These are phyloP conservation scores for Ceriops decandra DNA, from an alignment of 345 rosid genomes.

Conservation along the genomic window DNA sequence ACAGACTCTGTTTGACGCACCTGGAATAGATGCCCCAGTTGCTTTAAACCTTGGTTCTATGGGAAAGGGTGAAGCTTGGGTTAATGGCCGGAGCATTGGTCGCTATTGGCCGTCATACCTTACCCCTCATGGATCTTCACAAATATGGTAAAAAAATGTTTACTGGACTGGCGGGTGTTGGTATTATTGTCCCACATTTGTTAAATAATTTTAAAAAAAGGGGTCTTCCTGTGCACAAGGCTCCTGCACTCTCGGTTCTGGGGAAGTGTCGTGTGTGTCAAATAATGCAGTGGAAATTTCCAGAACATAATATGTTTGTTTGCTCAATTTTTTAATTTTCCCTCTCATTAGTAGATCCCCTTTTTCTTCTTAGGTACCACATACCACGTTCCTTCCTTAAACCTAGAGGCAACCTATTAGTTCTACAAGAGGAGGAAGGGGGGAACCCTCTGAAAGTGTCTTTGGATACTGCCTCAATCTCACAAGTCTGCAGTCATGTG, in stretches of 20 bases:
- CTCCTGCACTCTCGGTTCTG: background rate
- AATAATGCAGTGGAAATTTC: background rate
- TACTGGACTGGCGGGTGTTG: too few relatives aligned
- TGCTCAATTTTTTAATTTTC: too few relatives aligned
- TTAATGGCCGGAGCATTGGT: conserved; percentile 79
- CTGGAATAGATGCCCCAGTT: conserved; percentile 55
- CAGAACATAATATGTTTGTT: too few relatives aligned
- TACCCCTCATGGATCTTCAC: conserved; percentile 60
- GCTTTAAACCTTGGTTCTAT: conserved; percentile 63
- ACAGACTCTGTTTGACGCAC: conserved; percentile 62
- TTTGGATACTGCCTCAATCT: conserved; percentile 35
- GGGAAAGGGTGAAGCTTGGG: conserved; percentile 94
- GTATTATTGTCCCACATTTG: too few relatives aligned
- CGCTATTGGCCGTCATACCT: conserved; percentile 71
- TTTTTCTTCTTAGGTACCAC: conserved; percentile 39
- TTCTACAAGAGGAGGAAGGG: conserved; percentile 49
- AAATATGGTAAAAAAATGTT: conserved; percentile 46
- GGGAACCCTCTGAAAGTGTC: conserved; percentile 51
- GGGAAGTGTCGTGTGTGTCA: too few relatives aligned
- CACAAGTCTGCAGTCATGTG: conserved; percentile 31
- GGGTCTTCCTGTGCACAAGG: background rate
- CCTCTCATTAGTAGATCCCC: background rate
- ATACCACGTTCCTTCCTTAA: conserved; percentile 51
- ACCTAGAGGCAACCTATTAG: conserved; percentile 39
- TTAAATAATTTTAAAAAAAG: too few relatives aligned